Conservation (phyloP, 2,329 filamentous ascomycete genomes). For the Fusarium sp. region DNA sequence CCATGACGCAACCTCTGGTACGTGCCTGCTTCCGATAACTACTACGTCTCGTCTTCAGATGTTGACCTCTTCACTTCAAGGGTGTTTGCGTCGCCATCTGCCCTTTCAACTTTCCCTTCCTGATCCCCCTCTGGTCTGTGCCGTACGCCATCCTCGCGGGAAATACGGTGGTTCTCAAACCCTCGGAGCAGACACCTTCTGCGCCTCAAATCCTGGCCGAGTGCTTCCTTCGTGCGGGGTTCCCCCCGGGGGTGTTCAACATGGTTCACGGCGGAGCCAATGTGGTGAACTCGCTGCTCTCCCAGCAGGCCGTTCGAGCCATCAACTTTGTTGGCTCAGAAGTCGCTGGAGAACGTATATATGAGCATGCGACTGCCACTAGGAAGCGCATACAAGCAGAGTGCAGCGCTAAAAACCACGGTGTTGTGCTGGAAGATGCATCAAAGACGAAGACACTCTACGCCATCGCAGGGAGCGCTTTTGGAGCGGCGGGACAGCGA, state of each 20-base stretch:
- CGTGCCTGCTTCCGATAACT: too few species aligned
- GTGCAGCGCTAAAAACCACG: constrained; percentile 77
- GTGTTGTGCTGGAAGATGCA: constrained; percentile 73
- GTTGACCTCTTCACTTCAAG: too few species aligned
- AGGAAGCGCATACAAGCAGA: constrained; percentile 79
- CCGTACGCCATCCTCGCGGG: constrained; percentile 27
- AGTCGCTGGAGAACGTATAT: constrained; percentile 77
- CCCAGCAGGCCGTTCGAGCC: constrained; percentile 75
- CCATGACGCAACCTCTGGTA: background rate
- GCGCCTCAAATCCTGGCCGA: constrained; percentile 72
- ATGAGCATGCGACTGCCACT: constrained; percentile 71
- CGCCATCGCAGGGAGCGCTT: constrained; percentile 74
- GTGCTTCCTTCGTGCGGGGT: constrained; percentile 57
- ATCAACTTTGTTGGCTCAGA: constrained; percentile 76
- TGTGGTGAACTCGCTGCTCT: constrained; percentile 75
- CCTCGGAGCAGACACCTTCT: constrained; percentile 70
- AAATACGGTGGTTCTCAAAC: constrained; percentile 33
- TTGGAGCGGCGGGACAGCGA: constrained; percentile 75
- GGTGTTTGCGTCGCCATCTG: background rate
- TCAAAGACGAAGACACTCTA: constrained; percentile 76
- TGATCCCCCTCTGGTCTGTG: constrained; percentile 37
- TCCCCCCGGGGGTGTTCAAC: constrained; percentile 58
- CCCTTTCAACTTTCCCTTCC: constrained; percentile 31
- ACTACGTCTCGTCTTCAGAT: too few species aligned
- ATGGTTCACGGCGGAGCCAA: constrained; percentile 72